Base-by-base conservation (phyloP, 768 basidiomycete genomes). In the Lentinula sp. region DNA sequence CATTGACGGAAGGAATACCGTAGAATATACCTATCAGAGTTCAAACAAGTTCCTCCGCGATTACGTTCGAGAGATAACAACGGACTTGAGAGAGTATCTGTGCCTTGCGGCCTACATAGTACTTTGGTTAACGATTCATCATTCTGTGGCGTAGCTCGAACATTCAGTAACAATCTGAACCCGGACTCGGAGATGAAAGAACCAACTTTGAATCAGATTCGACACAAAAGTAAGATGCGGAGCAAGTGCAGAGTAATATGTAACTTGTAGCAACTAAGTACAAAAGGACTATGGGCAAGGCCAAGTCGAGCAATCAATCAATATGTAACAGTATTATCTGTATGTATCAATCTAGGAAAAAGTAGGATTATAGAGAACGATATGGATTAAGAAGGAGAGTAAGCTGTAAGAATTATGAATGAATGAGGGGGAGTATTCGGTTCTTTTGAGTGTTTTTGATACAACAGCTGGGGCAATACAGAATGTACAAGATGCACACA, bases 331-430 rank as follows among this genome's bases (percentile, higher is more conserved):
- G 50, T 11, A 60, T 16, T 55, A 52, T 57, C 16, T 53, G 57
- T 59, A 23, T 32, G 50, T 40, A 39, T 57, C 45, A 59, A 53
- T 28, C 45, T 32, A 63, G 31, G 31, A 21, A 50, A 7, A 16
- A 7, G 45, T 35, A 15, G n/a, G 53, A 54, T 54, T 54, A 54
- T 54, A 54, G 13, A 34, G 50, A 52, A 52, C 31, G 50, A 35
- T 52, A 52, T 23, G 46, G n/a, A 52, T 52, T 37, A 32, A 50
- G 40, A 56, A 56, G 3, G 48, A 56, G 21, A 18, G 54, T 57
- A 57, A 28, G 54, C 43, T 34, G 54, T 50, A 39, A 34, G 52
- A 45, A 61, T 61, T 49, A 55, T n/a, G 53, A 54, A 54, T 37
- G 53, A 11, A 39, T 32, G 7, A 18, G 34, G 15, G 16, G 8